Base-by-base conservation (phyloP, 495 filamentous ascomycete genomes). In the Aspergillus biplanus region DNA sequence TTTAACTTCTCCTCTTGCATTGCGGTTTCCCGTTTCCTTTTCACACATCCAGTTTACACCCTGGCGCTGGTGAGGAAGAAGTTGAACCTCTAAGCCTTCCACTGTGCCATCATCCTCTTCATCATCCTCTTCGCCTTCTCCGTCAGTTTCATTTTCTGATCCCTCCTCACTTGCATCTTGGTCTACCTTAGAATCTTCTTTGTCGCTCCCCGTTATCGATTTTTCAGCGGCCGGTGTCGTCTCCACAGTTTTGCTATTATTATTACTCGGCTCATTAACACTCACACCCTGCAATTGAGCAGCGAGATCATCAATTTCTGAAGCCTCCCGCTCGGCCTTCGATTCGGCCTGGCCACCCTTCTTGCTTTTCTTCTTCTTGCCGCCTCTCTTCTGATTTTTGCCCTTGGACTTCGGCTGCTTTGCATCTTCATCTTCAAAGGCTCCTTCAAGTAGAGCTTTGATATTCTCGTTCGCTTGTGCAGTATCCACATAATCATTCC, bases 41-140 rank as follows among this genome's bases (percentile, higher is more conserved):
- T 90, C 89, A 58, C 81, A 88, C 91, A 99, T 96, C 92, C 96
- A 99, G 47, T 87, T 85, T 3, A 98, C 88, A 61, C 95, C 95
- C 31, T 96, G 89, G 9, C 97, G 83, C 72, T 99, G 95, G 71
- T 99, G 95, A 4, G 92, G 95, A 0, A 98, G 82, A 4, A 99
- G 83, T 58, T 88, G 90, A 49, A 97, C 92, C 52, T 89, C 90
- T 65, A 99, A 75, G 4, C 95, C 95, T 63, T 95, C 89, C 15
- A 93, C 83, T n/a, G 80, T 84, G 9, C 84, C 87, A 68, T 90
- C 86, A 52, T 92, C 90, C 50, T 86, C 88, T 1, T 91, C 88
- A 13, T 89, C 87, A 0, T 90, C 87, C 47, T 49, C 47, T 16
- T 78, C 77, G 0, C 80, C 74, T 1, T 73, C 75, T 3, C 88